A percentile compares a stretch with the other conserved stretches of the same genome.
Conservation (phyloP, 2,329 filamentous ascomycete species). For the Stachybotrys elegans region DNA sequence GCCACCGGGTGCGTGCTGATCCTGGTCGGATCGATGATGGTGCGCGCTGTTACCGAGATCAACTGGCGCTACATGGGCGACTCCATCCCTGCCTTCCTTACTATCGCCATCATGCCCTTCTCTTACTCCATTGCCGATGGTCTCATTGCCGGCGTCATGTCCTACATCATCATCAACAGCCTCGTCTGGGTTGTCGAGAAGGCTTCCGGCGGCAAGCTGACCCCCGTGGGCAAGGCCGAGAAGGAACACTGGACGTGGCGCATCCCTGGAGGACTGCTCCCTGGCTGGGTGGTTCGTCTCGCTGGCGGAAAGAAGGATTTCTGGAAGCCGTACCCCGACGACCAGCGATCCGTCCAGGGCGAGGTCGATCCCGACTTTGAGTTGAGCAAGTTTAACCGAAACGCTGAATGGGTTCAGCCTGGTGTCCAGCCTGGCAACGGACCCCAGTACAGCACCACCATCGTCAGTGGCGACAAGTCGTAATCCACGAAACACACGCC, state of each 20-base stretch:
- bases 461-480: background rate
- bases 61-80: slow-evolving; percentile 81
- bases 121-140: slow-evolving; percentile 80
- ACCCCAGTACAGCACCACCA: background rate
- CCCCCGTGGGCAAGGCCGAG: background rate
- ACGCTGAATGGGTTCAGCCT: background rate
- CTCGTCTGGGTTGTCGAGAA: background rate
- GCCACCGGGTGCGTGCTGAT: slow-evolving; percentile 73
- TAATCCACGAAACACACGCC: too few species aligned
- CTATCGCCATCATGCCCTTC: slow-evolving; percentile 75
- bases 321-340: background rate
- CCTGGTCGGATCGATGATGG: slow-evolving; percentile 77
- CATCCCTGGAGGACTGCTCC: background rate
- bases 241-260: slow-evolving; percentile 1
- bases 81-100: slow-evolving; percentile 72
- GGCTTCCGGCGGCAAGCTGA: background rate
- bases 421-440: background rate
- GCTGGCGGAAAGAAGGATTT: background rate
- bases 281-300: background rate
- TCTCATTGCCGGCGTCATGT: slow-evolving; percentile 51
- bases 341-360: background rate
- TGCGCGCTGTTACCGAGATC: slow-evolving; percentile 66
- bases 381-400: background rate
- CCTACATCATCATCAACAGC: background rate
- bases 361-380: background rate